Evolutionary conservation across 208 protist genomes (phyloP), one percentile per base, ranked within the genome.

Genomic region (Acanthamoeba comandoni): DNA sequence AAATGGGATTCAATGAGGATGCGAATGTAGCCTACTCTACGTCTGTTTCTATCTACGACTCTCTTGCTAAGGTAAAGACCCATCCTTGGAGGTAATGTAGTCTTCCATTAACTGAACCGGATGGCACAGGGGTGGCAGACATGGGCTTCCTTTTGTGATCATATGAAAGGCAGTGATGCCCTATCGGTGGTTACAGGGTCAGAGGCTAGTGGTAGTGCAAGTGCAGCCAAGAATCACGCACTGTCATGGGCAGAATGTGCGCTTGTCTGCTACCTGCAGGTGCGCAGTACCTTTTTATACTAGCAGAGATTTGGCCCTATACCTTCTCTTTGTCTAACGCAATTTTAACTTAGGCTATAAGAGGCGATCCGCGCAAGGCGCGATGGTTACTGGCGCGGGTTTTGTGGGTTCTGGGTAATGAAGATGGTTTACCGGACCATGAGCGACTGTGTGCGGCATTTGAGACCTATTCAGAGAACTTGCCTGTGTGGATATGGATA

Each of bases 21-120:
- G 95, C 95, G 0, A 92, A 96, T 58, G 39, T 85, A 24, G 87
- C 93, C 3, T 96, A 93, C 65, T 82, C 91, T 0, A 90, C 92
- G 2, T 82, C 93, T 1, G 39, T 96, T 2, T 13, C 39, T 11
- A 62, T 94, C 2, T 88, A 73, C 69, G 92, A 95, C 9, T 91
- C 29, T 48, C 69, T 91, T 24, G 19, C 77, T 31, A 64, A 88
- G 58, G 94, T 43, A 43, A 43, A 7, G 1, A 43, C 35, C 35
- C 35, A 43, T 43, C 35, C 35, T 43, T 1, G 35, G 35, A 43
- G 5, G 1, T 43, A 43, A 43, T 43, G 35, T 7, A 43, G 35
- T 5, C 35, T 43, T 43, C 35, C 5, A 43, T 43, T 43, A 43
- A 43, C 35, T 43, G 35, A n/a, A n/a, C n/a, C 35, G 35, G 35